Percentiles rank a stretch among this genome's conserved stretches.
Conservation (phyloP, 1,139 yeast genomes). For the Kazachstania sp. region DNA sequence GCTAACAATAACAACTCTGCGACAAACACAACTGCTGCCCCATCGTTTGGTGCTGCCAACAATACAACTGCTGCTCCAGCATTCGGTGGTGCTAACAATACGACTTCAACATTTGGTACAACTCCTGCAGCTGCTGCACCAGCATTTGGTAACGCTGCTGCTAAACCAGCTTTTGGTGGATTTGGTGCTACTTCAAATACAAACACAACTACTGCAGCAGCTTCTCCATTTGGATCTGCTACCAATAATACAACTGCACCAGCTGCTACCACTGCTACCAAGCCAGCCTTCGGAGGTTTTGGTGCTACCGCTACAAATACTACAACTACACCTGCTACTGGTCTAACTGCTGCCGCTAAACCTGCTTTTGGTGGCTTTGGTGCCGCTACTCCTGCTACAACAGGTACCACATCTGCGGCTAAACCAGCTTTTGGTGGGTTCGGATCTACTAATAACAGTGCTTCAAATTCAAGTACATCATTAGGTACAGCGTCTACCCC, state of each 20-base stretch:
- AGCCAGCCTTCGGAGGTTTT: constrained; percentile 5
- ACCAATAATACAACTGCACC: neutral
- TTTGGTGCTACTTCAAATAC: neutral
- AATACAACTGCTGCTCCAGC: neutral
- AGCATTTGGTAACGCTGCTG: neutral
- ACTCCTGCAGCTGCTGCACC: neutral
- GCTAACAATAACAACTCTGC: constrained; percentile 3
- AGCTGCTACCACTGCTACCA: neutral
- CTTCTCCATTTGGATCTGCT: neutral
- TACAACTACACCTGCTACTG: constrained; percentile 1
- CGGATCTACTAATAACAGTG: constrained; percentile 10
- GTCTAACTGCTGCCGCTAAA: neutral
- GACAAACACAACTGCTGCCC: neutral
- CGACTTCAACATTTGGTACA: neutral
- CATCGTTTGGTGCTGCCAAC: neutral
- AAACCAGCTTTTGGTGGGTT: constrained; percentile 6
- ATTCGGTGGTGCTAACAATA: neutral
- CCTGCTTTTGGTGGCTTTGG: constrained; percentile 7
- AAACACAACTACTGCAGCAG: neutral
- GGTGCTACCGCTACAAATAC: constrained; percentile 3
- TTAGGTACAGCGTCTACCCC: constrained; percentile 2
- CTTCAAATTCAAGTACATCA: neutral
- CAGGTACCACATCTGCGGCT: neutral
- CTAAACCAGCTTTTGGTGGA: constrained; percentile 1
- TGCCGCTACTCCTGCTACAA: neutral